Evolutionary conservation across 441 rosid genomes (phyloP), one percentile per base, ranked within the genome.

Genomic region (Mallotus japonicus): DNA sequence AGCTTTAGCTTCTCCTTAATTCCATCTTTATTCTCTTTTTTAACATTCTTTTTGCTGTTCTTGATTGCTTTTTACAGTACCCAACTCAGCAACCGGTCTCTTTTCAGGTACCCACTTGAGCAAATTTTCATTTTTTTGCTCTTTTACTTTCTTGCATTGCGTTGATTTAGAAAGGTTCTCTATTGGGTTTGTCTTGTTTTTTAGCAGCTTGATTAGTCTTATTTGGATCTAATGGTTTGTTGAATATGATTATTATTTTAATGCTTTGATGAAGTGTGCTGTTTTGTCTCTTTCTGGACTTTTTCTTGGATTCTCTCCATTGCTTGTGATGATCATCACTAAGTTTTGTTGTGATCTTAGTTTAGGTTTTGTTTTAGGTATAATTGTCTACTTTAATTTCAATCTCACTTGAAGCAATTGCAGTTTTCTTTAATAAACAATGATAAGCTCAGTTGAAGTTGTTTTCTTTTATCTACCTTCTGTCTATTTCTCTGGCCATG

Each of bases 141-240:
- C 22, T 69, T 28, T 53, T 53, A 4, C 28, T 34, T 66, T 59
- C 67, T 42, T 66, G 64, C 56, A n/a, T 40, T 72, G 71, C 50
- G 37, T 63, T 50, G 73, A 42, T 50, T 71, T 51, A 15, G 20
- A n/a, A 12, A 44, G 53, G 34, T 73, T 73, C 28, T 15, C 0
- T 28, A 22, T 40, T 59, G 57, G 47, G 50, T 65, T 32, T 32
- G 17, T 47, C 3, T 49, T 32, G 16, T 11, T 17, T 56, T 59
- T 71, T 12, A 20, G 44, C 19, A 58, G 6, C n/a, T 20, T 5
- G 34, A 46, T 53, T 14, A 55, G 40, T 70, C 6, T 62, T 63
- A 28, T 57, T 71, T 76, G 68, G 73, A 81, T 81, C 83, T 46
- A 66, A 65, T 70, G 63, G 57, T 58, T 53, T 60, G 58, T 60